Evolutionary conservation across 331 rosid genomes (phyloP).

Genomic region (Saraca asoca): DNA sequence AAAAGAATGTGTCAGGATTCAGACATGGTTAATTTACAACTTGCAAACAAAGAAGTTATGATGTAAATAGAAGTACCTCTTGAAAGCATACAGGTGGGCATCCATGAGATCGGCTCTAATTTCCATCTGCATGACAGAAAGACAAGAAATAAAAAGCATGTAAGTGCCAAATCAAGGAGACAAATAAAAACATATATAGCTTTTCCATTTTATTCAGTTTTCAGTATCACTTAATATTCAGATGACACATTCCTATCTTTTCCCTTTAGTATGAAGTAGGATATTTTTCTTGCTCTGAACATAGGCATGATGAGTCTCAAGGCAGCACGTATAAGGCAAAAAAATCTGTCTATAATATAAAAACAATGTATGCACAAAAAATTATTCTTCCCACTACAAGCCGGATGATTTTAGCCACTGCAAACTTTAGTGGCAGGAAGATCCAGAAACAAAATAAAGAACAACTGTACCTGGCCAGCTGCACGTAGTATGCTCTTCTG

Average conservation of each 20-base stretch:
- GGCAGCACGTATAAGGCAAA: conserved; percentile 23
- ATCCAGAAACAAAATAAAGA: conserved; percentile 4
- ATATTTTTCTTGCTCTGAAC: conserved; percentile 2
- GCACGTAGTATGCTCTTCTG: conserved; percentile 85
- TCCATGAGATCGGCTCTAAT: conserved; percentile 96
- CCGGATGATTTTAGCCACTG: not conserved
- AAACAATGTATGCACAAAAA: conserved; percentile 18
- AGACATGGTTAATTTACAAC: conserved; percentile 23
- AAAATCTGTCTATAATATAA: conserved; percentile 2
- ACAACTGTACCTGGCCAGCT: conserved; percentile 70
- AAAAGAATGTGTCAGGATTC: conserved; percentile 25
- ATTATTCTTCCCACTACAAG: conserved; percentile 24
- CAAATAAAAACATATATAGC: conserved; percentile 12
- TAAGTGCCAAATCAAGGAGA: not conserved
- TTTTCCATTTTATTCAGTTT: conserved; percentile 16
- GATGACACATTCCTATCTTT: conserved; percentile 26
- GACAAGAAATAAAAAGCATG: not conserved
- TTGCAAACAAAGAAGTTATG: conserved; percentile 10
- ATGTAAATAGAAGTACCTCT: conserved; percentile 56
- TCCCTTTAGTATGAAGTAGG: no score
- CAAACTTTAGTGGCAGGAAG: conserved; percentile 30
- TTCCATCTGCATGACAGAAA: conserved; percentile 71
- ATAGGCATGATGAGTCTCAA: conserved; percentile 2
- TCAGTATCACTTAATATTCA: conserved; percentile 10
- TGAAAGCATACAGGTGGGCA: conserved; percentile 91